A percentile compares a stretch with the other conserved stretches of the same genome.
Evolutionary conservation across 768 basidiomycete species (phyloP).

Genomic region (Rhodosporidiobolus odoratus): DNA sequence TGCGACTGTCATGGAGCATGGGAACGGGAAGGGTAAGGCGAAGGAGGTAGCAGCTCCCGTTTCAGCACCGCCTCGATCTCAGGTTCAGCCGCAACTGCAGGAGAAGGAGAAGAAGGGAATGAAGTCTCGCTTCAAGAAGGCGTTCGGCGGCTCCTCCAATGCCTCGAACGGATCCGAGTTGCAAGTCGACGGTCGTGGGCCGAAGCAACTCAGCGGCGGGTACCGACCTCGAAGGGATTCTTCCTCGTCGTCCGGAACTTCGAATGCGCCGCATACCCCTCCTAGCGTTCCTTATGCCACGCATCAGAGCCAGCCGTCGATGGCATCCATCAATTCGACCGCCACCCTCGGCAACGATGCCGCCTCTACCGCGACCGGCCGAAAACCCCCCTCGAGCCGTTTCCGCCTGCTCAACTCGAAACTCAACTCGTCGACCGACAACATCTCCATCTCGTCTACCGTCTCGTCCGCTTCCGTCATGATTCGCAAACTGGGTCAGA

Average conservation of each 20-base stretch:
- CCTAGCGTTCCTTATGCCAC: neutral
- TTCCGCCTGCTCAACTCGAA: conserved; percentile 77
- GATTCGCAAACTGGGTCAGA: conserved; percentile 81
- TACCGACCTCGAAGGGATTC: neutral
- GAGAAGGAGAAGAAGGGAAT: conserved; percentile 37
- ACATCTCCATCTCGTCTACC: conserved; percentile 89
- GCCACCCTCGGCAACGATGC: conserved; percentile 9
- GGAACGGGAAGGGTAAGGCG: neutral
- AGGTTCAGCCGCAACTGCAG: neutral
- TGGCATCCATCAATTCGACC: conserved; percentile 6
- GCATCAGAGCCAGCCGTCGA: conserved; percentile 10
- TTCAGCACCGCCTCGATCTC: neutral
- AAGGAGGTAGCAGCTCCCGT: neutral
- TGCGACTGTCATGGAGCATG: conserved; percentile 1
- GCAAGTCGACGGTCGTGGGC: conserved; percentile 20
- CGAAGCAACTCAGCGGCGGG: neutral
- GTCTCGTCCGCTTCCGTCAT: conserved; percentile 93
- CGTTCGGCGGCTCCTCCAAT: conserved; percentile 21
- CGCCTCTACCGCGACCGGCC: conserved; percentile 11
- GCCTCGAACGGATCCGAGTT: conserved; percentile 4
- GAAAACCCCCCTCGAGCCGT: conserved; percentile 26
- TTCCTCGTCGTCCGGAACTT: conserved; percentile 1
- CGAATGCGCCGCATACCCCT: conserved; percentile 1
- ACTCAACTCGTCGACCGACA: conserved; percentile 82
- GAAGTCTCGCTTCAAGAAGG: conserved; percentile 33